Evolutionary conservation across 768 basidiomycete genomes (phyloP), one percentile per base, ranked within the genome.

Genomic region (Strobilomyces echinocephalus): DNA sequence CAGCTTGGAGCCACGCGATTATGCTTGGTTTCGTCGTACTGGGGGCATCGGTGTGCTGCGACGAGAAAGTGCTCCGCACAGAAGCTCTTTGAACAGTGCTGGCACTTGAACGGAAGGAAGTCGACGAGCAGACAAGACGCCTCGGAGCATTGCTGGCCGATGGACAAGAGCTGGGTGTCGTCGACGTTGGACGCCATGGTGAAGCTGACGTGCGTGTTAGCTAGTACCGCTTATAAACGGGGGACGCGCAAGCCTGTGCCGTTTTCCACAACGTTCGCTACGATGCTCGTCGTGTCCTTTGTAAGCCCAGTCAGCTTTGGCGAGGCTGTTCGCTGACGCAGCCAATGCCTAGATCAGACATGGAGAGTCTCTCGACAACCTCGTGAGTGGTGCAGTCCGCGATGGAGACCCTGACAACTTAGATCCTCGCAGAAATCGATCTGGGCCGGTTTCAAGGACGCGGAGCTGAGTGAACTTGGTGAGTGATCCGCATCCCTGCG

Each of bases 91-190:
- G 76, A 64, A 67, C 91, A 94, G 62, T 91, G 88, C 46, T 88
- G 84, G 67, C 91, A 94, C 70, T 85, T 87, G 77, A 92, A 87
- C 0, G 91, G 90, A 11, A 93, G 74, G 60, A 91, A 92, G 74
- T 93, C 91, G 63, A 91, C 79, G 57, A 88, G 78, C 28, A 76
- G 69, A 70, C 91, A 93, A 1, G 79, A 70, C 0, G 79, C 65
- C 47, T 81, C 75, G 14, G 85, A 81, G 70, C 91, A 93, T 61
- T 88, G 85, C 53, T 80, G 77, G 8, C 88, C 88, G 58, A 92
- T 68, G 38, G 73, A 69, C 54, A 92, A 79, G 10, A 92, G 73
- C 18, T 84, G 76, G n/a, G 71, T 59, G 50, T 85, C 50, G 39
- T 57, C 58, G 50, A 61, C 59, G 52, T 52, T 40, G 54, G 56